Base-by-base conservation (phyloP, 2,329 filamentous ascomycete species). In the Ilyonectria sp. region DNA sequence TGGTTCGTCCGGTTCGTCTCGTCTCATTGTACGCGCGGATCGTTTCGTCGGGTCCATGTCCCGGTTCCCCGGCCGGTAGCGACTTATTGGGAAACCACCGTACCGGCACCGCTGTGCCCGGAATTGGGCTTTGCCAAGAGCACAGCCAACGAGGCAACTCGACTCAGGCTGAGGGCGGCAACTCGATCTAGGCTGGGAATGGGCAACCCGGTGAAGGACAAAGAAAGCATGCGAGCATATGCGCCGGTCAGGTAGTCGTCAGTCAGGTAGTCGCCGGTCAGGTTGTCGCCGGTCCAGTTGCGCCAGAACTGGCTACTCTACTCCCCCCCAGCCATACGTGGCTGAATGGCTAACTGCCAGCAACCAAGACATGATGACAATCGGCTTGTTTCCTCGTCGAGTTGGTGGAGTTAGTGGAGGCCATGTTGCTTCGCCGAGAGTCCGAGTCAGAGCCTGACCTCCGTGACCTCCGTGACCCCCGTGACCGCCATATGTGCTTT, bases 401-500 rank as follows among this genome's bases (percentile, higher is more conserved):
- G 17, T 47, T 46, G 17, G 19, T 6, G 13, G 9, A 49, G 35
- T 47, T 46, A 11, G 19, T 6, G 13, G 9, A 49, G 35, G 49
- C 49, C 37, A 35, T 43, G 49, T 23, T 54, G 58, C 58, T 47
- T 61, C 50, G 49, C 49, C 40, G 6, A 26, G 26, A 26, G 26
- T 6, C 50, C 21, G 26, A 61, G 26, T 6, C 50, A 29, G 26
- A 61, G 59, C 59, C 59, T 29, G 59, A 33, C 40, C 11, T 17
- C 29, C 47, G 35, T 29, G 59, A 33, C 40, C 11, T 17, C 29
- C 47, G 35, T 53, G 59, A 33, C 40, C 11, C 17, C 29, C 21
- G 21, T 21, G 21, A 21, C 21, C 21, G 37, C 13, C 61, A 71
- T 53, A 72, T 29, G 44, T 21, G 44, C 8, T 21, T 49, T 49